Evolutionary conservation across 139 green algal species (phyloP).

Genomic region (Nannochloris sp.): DNA sequence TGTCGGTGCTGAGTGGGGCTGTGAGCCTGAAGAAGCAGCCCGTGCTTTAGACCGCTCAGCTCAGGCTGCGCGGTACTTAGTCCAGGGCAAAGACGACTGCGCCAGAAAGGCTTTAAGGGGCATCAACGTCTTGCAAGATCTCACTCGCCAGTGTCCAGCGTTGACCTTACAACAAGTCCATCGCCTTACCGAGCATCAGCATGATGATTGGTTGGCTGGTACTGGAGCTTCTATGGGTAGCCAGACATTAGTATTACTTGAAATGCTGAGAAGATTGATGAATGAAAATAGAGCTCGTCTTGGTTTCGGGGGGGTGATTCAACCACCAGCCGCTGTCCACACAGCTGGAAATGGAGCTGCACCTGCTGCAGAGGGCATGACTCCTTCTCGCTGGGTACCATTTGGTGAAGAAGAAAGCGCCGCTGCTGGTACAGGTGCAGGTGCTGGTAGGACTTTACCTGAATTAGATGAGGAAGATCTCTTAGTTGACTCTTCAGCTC

Average conservation of each 20-base stretch:
- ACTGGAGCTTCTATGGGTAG: slow-evolving; percentile 3
- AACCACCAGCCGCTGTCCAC: no score
- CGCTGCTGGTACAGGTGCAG: not conserved
- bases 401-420: not conserved
- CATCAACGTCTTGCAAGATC: slow-evolving; percentile 35
- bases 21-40: slow-evolving; percentile 16
- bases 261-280: slow-evolving; percentile 33
- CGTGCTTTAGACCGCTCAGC: slow-evolving; percentile 26
- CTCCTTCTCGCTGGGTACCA: not conserved
- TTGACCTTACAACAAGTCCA: slow-evolving; percentile 46
- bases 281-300: no score
- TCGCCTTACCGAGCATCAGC: slow-evolving; percentile 47
- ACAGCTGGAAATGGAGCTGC: no score
- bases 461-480: not conserved
- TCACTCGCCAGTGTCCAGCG: slow-evolving; percentile 23
- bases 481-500: not conserved
- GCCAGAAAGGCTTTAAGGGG: slow-evolving; percentile 31
- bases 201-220: slow-evolving; percentile 54
- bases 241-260: slow-evolving; percentile 35
- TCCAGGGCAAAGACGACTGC: slow-evolving; percentile 48
- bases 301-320: no score
- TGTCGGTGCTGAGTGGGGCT: slow-evolving; percentile 19
- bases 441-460: no score
- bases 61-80: slow-evolving; percentile 41
- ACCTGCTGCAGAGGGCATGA: no score